These are phyloP conservation scores for Boletus reticulatus DNA, from an alignment of 768 basidiomycete genomes.

Conservation along the genomic window DNA sequence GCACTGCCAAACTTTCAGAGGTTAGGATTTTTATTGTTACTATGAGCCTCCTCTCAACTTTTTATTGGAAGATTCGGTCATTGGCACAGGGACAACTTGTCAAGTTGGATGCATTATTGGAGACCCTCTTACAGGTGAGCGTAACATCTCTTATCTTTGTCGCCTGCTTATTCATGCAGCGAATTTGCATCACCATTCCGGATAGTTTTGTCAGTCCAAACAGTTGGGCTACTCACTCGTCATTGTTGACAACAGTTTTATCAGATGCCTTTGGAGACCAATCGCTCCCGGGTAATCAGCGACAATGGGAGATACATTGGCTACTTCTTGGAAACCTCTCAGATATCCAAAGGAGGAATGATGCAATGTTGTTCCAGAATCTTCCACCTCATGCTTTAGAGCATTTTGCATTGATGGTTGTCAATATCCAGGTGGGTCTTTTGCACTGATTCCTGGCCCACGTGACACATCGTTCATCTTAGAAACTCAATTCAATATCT, in stretches of 20 bases:
- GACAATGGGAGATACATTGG: conserved; percentile 44
- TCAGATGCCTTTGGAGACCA: conserved; percentile 37
- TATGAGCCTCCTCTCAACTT: background rate
- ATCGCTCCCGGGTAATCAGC: conserved; percentile 17
- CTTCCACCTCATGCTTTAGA: conserved; percentile 61
- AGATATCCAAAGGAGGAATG: conserved; percentile 74
- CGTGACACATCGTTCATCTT: background rate
- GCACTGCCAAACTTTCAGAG: conserved; percentile 63
- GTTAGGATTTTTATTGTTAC: conserved; percentile 33
- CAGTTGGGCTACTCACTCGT: conserved; percentile 58
- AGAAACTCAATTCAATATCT: conserved; percentile 79
- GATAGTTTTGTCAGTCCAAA: conserved; percentile 75
- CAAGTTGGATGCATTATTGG: conserved; percentile 52
- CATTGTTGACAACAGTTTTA: conserved; percentile 39
- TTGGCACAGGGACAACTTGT: conserved; percentile 55
- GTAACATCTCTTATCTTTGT: background rate
- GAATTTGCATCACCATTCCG: conserved; percentile 65
- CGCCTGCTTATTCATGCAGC: conserved; percentile 37
- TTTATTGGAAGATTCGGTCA: conserved; percentile 47
- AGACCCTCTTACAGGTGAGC: conserved; percentile 59
- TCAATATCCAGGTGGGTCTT: conserved; percentile 44
- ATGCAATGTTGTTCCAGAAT: conserved; percentile 73
- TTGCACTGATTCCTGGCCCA: background rate
- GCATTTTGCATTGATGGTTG: conserved; percentile 58
- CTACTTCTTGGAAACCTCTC: conserved; percentile 55